These are phyloP conservation scores for Boletus smithii DNA, from an alignment of 1,284 basidiomycete genomes.

Conservation along the genomic window DNA sequence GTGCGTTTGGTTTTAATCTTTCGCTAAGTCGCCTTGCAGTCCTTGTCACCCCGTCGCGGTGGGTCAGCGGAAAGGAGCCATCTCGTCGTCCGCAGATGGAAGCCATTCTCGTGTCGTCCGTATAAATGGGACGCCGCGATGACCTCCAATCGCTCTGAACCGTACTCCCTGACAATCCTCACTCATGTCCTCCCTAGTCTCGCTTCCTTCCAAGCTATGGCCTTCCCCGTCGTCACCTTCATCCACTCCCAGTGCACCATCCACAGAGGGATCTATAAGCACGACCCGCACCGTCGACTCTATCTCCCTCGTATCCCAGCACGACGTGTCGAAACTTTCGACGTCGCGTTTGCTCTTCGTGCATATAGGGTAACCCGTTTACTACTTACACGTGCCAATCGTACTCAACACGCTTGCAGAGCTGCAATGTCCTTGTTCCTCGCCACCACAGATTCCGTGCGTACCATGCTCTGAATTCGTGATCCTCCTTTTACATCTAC, in stretches of 20 bases:
- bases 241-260: conserved; percentile 7
- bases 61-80: conserved; percentile 18
- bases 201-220: conserved; percentile 20
- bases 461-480: conserved; percentile 28
- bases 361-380: conserved; percentile 50
- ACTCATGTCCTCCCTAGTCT: conserved; percentile 19
- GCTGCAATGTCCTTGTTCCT: conserved; percentile 74
- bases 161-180: conserved; percentile 4
- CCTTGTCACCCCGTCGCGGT: conserved; percentile 13
- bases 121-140: conserved; percentile 25
- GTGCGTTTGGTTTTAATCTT: conserved; percentile 25
- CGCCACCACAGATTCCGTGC: conserved; percentile 76
- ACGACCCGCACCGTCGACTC: conserved; percentile 22
- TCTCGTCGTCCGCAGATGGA: conserved; percentile 22
- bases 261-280: conserved; percentile 24
- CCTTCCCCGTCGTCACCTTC: background rate
- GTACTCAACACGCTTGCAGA: conserved; percentile 36
- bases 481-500: conserved; percentile 17
- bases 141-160: conserved; percentile 3
- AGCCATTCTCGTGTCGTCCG: conserved; percentile 17
- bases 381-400: conserved; percentile 3
- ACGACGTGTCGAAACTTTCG: conserved; percentile 36
- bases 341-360: conserved; percentile 48
- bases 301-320: conserved; percentile 22
- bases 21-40: conserved; percentile 25